Evolutionary conservation across 306 rosid genomes (phyloP), one percentile per base, ranked within the genome.

Genomic region (Castanopsis chinensis): DNA sequence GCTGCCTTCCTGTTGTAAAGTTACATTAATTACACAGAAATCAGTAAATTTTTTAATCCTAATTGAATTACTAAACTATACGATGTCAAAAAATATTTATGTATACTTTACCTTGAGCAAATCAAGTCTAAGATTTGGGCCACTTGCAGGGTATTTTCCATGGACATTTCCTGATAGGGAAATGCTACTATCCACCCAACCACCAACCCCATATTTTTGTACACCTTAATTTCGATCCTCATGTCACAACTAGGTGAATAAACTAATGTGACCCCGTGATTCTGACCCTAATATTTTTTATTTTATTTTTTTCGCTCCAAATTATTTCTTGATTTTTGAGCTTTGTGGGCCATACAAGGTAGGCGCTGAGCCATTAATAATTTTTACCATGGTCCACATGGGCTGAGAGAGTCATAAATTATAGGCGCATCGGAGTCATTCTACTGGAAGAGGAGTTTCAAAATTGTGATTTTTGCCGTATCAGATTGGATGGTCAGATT

Each of bases 71-170:
- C 19, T 55, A 55, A 55, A 17, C 21, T 17, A 58, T 9, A n/a
- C 20, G 30, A 25, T n/a, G 3, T 21, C 5, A 15, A 63, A 4
- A 30, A 14, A 15, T 45, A 21, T 41, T 17, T 10, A 3, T 21
- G 23, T 20, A 23, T 69, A 51, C 15, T 57, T 79, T 73, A 94
- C 98, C 98, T 94, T 90, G 18, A 94, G 98, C 87, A 94, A 83
- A 85, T 94, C 94, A 49, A 94, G 78, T 89, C 85, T 91, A 84
- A 94, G 94, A 74, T 89, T 87, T 56, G 98, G 98, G 77, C 97
- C 98, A 84, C 89, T 86, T 69, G 91, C 89, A 8, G 98, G 97
- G 83, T 94, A 94, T 74, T 92, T 94, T 15, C 97, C 98, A 78
- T 94, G 97, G 60, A 89, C 97, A 75, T 94, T 94, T 54, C 98